phyloP scores from a whole-genome alignment of 176 grass and related monocot genomes.

The Oryza officinalis region DNA sequence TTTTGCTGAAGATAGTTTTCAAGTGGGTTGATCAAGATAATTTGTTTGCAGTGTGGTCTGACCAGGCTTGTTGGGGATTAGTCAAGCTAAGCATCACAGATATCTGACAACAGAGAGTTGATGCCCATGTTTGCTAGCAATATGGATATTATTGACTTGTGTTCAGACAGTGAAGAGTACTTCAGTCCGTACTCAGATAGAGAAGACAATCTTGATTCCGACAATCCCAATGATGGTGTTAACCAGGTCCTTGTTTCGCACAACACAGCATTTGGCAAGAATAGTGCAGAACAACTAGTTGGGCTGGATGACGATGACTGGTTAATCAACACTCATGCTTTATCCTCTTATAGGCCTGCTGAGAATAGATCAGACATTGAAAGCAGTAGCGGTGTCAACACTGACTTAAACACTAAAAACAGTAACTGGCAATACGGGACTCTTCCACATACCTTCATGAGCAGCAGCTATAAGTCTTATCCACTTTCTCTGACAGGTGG shows the following conservation, averaged over 20 bases:
- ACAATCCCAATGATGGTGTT: conserved; percentile 20
- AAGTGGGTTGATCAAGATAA: not conserved
- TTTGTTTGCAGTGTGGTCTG: not conserved
- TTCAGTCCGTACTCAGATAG: not conserved
- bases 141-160: conserved; percentile 50
- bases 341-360: conserved; percentile 21
- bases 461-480: not conserved
- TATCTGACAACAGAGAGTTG: not conserved
- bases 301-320: conserved; percentile 1
- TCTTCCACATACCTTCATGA: conserved; percentile 38
- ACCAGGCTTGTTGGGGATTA: not conserved
- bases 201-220: conserved; percentile 12
- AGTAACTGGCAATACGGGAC: conserved; percentile 6
- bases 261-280: not conserved
- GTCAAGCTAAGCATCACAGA: not conserved
- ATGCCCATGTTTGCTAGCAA: not conserved
- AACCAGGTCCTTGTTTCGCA: not conserved
- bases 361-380: not conserved
- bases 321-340: not conserved
- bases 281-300: not conserved
- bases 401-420: not conserved
- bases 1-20: not conserved
- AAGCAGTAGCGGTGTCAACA: not conserved
- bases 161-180: conserved; percentile 48
- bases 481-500: not conserved